phyloP scores from a whole-genome alignment of 768 basidiomycete genomes.

The Calocera viscosa region DNA sequence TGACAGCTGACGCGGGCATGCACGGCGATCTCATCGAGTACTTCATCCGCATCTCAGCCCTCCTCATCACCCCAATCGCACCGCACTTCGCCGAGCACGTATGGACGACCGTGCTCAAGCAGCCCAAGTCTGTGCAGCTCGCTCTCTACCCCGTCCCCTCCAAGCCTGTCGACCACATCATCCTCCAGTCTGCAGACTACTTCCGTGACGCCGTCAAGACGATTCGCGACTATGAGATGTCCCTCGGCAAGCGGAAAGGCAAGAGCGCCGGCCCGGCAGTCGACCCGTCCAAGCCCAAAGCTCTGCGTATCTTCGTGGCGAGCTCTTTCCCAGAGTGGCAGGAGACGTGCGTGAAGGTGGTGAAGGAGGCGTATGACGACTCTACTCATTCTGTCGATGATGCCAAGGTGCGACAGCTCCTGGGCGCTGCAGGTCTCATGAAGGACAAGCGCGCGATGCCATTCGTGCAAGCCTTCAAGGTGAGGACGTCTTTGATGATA shows the following conservation, averaged over 20 bases:
- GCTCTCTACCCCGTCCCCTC: conserved; percentile 71
- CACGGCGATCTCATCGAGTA: conserved; percentile 72
- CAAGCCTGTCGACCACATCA: conserved; percentile 44
- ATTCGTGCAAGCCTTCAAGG: conserved; percentile 88
- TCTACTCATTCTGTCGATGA: conserved; percentile 64
- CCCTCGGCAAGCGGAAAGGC: conserved; percentile 62
- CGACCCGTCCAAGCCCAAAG: conserved; percentile 64
- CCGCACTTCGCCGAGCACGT: conserved; percentile 93
- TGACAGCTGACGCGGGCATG: conserved; percentile 81
- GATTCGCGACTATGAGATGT: conserved; percentile 76
- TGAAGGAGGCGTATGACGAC: conserved; percentile 54
- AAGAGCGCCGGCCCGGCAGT: conserved; percentile 63
- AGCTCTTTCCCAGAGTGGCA: conserved; percentile 92
- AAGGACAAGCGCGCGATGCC: conserved; percentile 97
- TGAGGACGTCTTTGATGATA: conserved; percentile 25
- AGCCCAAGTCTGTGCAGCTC: conserved; percentile 62
- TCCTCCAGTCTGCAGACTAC: conserved; percentile 67
- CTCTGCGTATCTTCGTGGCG: conserved; percentile 81
- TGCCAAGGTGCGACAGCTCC: conserved; percentile 51
- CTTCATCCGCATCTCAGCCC: conserved; percentile 72
- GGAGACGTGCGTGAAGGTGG: conserved; percentile 59
- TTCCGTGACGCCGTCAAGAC: conserved; percentile 85
- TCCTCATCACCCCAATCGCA: conserved; percentile 75
- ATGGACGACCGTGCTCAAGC: conserved; percentile 61
- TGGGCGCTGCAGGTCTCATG: conserved; percentile 64